Evolutionary conservation across 306 rosid species (phyloP), one percentile per base, ranked within the genome.

Genomic region (Abrus precatorius): DNA sequence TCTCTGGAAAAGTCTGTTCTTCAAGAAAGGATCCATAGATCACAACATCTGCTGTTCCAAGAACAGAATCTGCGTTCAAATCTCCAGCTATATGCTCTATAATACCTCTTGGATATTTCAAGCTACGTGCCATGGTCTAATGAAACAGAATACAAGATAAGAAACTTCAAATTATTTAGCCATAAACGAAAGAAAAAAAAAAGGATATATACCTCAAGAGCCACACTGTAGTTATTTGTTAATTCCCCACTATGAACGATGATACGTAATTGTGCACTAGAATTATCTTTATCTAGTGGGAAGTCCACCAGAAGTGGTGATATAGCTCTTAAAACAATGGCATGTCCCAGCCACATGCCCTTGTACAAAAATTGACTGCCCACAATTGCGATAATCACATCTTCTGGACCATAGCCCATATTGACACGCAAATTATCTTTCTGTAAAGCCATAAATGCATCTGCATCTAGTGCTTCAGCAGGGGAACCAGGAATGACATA

Each of bases 341-440:
- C 91, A 74, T 96, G 99, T 80, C 94, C 99, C 87, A 96, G 77
- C 98, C 98, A 96, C 91, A 92, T 82, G 78, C 97, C 92, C 86
- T 91, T 88, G 87, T 92, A 92, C 85, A 89, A 69, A 86, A 96
- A 88, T 78, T 89, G 92, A 80, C 97, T 96, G 69, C 99, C 98
- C 67, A 92, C 97, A 52, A 96, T 84, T 79, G 95, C 89, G n/a
- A 96, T 70, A 79, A 93, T 78, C 68, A 91, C 63, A 38, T 92
- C 97, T 73, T 92, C 95, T 27, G 80, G 79, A 68, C 75, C 86
- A 87, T 86, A 89, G 9, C 98, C 97, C 91, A 91, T 69, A 66
- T 69, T 78, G 57, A 49, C 30, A 7, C 88, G 97, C 85, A 85
- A 70, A 85, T 82, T 56, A 85, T 87, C 87, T 73, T 80, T 86